These are phyloP conservation scores for Aspergillus bridgeri DNA, from an alignment of 495 filamentous ascomycete species.

Conservation along the genomic window DNA sequence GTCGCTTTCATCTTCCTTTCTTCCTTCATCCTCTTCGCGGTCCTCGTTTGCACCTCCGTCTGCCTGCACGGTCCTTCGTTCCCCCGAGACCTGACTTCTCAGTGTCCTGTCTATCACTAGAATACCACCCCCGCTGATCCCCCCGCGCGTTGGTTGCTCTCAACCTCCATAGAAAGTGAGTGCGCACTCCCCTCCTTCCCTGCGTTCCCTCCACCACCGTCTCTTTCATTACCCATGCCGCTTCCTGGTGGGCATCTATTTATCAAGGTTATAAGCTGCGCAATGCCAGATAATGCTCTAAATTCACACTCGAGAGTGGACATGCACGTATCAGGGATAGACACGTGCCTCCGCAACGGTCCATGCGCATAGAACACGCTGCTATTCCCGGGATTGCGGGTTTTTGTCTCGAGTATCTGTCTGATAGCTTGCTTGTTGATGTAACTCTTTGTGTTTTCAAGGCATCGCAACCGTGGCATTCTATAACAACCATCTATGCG, in stretches of 20 bases:
- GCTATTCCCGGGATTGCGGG: neutral
- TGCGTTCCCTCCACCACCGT: neutral
- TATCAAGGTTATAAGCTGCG: neutral
- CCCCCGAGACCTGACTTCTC: neutral
- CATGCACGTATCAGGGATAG: neutral
- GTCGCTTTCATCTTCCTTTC: constrained; percentile 2
- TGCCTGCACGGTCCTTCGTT: neutral
- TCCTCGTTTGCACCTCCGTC: neutral
- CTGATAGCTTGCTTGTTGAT: neutral
- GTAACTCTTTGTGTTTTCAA: neutral
- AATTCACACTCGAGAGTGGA: neutral
- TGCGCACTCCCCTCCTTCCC: constrained; percentile 1
- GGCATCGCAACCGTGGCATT: neutral
- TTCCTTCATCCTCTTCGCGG: neutral
- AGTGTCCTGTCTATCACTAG: neutral
- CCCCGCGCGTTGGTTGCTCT: constrained; percentile 1
- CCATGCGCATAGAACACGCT: neutral
- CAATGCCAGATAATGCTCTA: neutral
- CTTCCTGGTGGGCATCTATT: neutral
- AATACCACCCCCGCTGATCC: neutral
- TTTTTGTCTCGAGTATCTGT: neutral
- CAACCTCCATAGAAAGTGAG: neutral
- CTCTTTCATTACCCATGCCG: neutral
- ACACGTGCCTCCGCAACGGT: neutral
- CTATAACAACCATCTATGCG: neutral